Conservation (phyloP, 805 yeast species). For the Saccharomycopsis guyanensis region DNA sequence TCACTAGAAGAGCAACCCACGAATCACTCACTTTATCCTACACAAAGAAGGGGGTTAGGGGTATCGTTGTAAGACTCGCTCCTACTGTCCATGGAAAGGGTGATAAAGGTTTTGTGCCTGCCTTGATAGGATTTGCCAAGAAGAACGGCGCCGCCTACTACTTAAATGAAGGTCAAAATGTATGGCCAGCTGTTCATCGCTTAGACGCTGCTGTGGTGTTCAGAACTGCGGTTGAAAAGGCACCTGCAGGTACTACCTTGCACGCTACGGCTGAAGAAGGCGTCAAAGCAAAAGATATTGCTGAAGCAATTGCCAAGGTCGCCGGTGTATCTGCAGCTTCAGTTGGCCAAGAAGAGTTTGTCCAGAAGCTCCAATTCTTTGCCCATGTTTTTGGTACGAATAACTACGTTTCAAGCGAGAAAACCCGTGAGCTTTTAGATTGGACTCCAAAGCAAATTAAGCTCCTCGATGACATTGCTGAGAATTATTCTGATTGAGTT, state of each 20-base stretch:
- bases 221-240: constrained; percentile 26
- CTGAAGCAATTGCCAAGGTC: constrained; percentile 25
- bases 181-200: constrained; percentile 29
- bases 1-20: constrained; percentile 17
- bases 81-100: constrained; percentile 31
- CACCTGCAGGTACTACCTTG: constrained; percentile 24
- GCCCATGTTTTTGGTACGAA: constrained; percentile 19
- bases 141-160: constrained; percentile 28
- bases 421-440: constrained; percentile 23
- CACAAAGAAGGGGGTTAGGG: constrained; percentile 26
- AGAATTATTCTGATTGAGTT: constrained; percentile 15
- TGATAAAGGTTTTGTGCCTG: constrained; percentile 26
- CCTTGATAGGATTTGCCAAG: constrained; percentile 27
- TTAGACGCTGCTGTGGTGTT: constrained; percentile 30
- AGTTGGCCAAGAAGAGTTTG: constrained; percentile 21
- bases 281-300: constrained; percentile 25
- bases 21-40: constrained; percentile 22
- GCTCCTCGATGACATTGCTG: constrained; percentile 25
- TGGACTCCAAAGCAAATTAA: constrained; percentile 25
- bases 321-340: constrained; percentile 20
- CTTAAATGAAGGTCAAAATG: constrained; percentile 30
- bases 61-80: constrained; percentile 26
- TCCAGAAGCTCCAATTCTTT: constrained; percentile 17
- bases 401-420: constrained; percentile 19
- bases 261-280: constrained; percentile 26